These are phyloP conservation scores for Lablab purpureus DNA, from an alignment of 306 rosid species.

Conservation along the genomic window DNA sequence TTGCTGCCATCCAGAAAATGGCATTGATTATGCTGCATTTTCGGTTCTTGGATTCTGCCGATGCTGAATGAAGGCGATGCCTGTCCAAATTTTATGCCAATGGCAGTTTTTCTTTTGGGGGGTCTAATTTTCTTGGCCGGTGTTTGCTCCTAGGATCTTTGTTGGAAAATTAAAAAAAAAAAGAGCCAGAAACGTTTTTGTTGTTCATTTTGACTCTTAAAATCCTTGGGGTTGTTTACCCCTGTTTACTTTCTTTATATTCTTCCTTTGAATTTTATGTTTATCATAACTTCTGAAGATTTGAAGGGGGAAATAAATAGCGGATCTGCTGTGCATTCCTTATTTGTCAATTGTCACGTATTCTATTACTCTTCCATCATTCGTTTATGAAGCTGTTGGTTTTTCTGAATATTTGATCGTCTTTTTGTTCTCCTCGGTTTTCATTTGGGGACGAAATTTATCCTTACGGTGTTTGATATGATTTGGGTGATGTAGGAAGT, in stretches of 20 bases:
- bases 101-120: not conserved
- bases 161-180: not conserved
- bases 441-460: constrained; percentile 11
- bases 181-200: not conserved
- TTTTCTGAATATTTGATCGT: not conserved
- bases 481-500: constrained; percentile 34
- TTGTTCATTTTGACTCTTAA: not conserved
- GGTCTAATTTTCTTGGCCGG: not conserved
- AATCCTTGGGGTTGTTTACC: constrained; percentile 14
- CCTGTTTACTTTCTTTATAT: not conserved
- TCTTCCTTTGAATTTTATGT: not conserved
- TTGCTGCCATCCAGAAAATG: not conserved
- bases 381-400: constrained; percentile 17
- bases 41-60: constrained; percentile 6
- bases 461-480: constrained; percentile 14
- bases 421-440: not conserved
- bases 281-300: constrained; percentile 32
- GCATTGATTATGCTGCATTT: constrained; percentile 42
- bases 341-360: constrained; percentile 5
- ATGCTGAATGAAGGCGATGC: constrained; percentile 17
- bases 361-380: not conserved
- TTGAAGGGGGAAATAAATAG: constrained; percentile 22
- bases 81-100: constrained; percentile 23
- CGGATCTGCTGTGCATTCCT: constrained; percentile 40
- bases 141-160: constrained; percentile 40